Evolutionary conservation across 2,329 filamentous ascomycete species (phyloP), one percentile per base, ranked within the genome.

Genomic region (Ophiocordyceps robertsii): DNA sequence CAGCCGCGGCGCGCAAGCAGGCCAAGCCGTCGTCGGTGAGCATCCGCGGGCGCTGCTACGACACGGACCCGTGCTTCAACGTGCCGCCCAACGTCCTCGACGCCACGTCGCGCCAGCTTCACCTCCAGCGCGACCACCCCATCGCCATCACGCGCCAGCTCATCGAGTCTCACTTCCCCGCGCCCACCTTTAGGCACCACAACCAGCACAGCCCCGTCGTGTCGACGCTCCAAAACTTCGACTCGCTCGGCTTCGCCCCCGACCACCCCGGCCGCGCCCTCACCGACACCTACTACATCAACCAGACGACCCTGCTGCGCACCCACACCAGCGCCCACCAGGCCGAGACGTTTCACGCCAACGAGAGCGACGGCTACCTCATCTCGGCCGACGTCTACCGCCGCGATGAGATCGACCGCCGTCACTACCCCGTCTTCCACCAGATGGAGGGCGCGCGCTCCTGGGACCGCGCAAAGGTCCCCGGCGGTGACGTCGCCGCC

Each of bases 311-410:
- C 0, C 80, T 98, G 2, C 68, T 98, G 36, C 77, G 92, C 44
- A 98, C 92, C 1, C 92, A 98, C 61, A 96, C 90, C 3, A 92
- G 85, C 51, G 92, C 92, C 0, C 92, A 98, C 59, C 87, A 98
- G 61, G 77, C 84, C 53, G 78, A 92, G 57, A 72, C 84, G 46
- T 86, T 96, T 70, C 70, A 80, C 50, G 69, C 74, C 45, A 78
- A 88, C 63, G 64, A 75, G 43, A 83, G 74, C 52, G 73, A 80
- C 32, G 92, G 90, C 3, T 98, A 88, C 59, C 82, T 94, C 30
- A 84, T 98, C 58, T 84, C 83, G 45, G 92, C 90, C 21, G 92
- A 98, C 60, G 92, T 98, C 16, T 98, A 96, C 62, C 79, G 92
- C 37, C 76, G 92, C 49, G 92, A 98, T 73, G 89, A 90, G 44